Percentiles rank a stretch among this genome's conserved stretches.
phyloP scores from a whole-genome alignment of 352 stramenopile genomes.

The Chloridella minuta region DNA sequence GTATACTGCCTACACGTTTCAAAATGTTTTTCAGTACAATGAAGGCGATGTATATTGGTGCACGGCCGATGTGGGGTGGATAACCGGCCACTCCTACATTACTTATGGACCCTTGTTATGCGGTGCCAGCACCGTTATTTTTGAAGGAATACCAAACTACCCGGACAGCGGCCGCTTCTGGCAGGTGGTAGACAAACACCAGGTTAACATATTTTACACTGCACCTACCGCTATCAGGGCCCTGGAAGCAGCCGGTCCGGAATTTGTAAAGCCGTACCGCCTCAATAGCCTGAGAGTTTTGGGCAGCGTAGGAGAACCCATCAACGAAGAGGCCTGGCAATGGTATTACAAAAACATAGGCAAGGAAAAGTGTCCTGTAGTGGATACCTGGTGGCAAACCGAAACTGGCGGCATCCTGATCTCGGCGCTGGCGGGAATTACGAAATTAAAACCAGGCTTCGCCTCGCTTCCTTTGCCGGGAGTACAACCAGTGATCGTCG shows the following conservation, averaged over 20 bases:
- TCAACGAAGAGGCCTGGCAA: conserved; percentile 81
- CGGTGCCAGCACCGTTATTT: conserved; percentile 75
- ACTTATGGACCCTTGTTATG: conserved; percentile 77
- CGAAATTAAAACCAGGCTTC: conserved; percentile 52
- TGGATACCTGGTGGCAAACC: conserved; percentile 88
- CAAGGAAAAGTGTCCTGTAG: conserved; percentile 30
- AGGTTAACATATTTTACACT: conserved; percentile 66
- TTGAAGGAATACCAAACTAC: conserved; percentile 82
- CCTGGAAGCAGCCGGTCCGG: conserved; percentile 65
- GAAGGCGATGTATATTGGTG: conserved; percentile 57
- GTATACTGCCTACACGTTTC: conserved; percentile 21
- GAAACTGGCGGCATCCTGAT: conserved; percentile 63
- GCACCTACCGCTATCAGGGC: conserved; percentile 62
- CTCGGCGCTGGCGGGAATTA: conserved; percentile 55
- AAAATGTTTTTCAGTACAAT: conserved; percentile 47
- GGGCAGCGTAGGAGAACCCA: conserved; percentile 85
- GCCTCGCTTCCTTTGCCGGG: conserved; percentile 76
- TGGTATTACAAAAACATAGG: conserved; percentile 70
- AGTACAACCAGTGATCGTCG: conserved; percentile 47
- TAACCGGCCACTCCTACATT: conserved; percentile 75
- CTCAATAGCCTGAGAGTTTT: conserved; percentile 57
- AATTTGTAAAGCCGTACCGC: conserved; percentile 63
- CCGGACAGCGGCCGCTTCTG: conserved; percentile 67
- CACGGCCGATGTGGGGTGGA: conserved; percentile 71
- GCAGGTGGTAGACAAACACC: conserved; percentile 71